Percentiles rank a stretch among this genome's conserved stretches.
Conservation (phyloP, 78 protist species). For the Dictyostelium capitatum region DNA sequence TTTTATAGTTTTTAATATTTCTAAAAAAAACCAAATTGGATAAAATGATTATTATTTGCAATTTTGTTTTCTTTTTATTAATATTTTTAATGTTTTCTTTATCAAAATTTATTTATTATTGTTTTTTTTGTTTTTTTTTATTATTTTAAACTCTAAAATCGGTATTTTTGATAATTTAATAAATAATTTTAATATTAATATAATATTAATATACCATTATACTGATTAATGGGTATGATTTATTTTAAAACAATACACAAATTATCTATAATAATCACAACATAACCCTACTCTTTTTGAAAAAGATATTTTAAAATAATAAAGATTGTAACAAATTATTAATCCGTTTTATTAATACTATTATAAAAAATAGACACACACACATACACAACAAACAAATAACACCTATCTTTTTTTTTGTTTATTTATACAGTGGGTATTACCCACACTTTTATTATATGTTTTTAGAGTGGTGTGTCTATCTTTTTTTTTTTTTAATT, state of each 20-base stretch:
- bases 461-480: neutral
- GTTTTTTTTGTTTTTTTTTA: neutral
- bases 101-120: neutral
- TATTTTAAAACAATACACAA: too few species aligned
- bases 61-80: slow-evolving; percentile 3
- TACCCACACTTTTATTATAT: neutral
- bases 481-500: neutral
- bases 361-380: neutral
- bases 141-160: neutral
- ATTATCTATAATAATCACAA: too few species aligned
- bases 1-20: neutral
- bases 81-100: neutral
- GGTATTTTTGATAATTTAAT: neutral
- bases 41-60: too few species aligned
- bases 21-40: too few species aligned
- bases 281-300: too few species aligned
- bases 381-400: neutral
- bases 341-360: neutral
- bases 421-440: neutral
- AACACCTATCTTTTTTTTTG: neutral
- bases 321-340: too few species aligned
- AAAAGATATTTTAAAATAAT: too few species aligned
- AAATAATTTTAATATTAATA: too few species aligned
- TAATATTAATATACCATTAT: too few species aligned
- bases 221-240: too few species aligned